Evolutionary conservation across 1,139 yeast genomes (phyloP).

Genomic region (Debaryomyces udenii): DNA sequence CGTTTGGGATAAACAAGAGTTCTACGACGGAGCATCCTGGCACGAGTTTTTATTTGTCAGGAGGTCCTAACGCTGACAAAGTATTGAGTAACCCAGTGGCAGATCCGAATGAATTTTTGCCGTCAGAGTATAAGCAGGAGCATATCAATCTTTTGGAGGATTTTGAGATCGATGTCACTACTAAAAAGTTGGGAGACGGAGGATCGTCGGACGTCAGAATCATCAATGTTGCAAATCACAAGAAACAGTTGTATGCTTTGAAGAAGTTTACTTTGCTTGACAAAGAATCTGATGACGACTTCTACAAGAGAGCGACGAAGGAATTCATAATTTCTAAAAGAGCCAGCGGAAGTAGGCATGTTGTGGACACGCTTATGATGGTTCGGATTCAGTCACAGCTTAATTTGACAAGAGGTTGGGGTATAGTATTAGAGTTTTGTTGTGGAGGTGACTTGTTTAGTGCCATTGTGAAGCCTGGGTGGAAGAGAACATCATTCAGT

Average conservation of each 20-base stretch:
- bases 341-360: constrained; percentile 56
- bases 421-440: constrained; percentile 69
- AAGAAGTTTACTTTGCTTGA: constrained; percentile 65
- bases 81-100: constrained; percentile 65
- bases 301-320: constrained; percentile 63
- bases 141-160: constrained; percentile 59
- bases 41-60: constrained; percentile 45
- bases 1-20: constrained; percentile 46
- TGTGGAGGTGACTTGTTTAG: constrained; percentile 56
- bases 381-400: constrained; percentile 61
- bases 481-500: constrained; percentile 45
- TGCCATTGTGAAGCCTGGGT: constrained; percentile 46
- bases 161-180: constrained; percentile 54
- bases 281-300: constrained; percentile 65
- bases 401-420: constrained; percentile 71
- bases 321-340: constrained; percentile 65
- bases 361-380: constrained; percentile 57
- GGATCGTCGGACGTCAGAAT: constrained; percentile 70
- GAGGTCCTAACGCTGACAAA: constrained; percentile 41
- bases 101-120: constrained; percentile 68
- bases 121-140: constrained; percentile 54
- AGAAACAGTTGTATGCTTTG: constrained; percentile 54
- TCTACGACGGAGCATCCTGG: constrained; percentile 40
- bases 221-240: constrained; percentile 44
- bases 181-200: constrained; percentile 65